Percentiles rank a stretch among this genome's conserved stretches.
Conservation (phyloP, 306 rosid genomes). For the Gastrolobium villosum region DNA sequence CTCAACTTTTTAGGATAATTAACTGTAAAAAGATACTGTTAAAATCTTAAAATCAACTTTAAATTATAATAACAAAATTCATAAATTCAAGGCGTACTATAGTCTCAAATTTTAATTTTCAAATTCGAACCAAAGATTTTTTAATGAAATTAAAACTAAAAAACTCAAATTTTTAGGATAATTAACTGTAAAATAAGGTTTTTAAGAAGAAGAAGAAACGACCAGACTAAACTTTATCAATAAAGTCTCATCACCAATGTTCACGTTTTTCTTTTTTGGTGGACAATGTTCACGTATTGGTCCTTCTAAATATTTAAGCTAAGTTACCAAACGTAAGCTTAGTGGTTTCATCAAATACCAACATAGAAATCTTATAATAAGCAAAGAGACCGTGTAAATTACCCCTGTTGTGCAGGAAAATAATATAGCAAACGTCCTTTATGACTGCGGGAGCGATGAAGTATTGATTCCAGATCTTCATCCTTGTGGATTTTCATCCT, state of each 20-base stretch:
- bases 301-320: background rate
- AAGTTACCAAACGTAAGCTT: constrained; percentile 17
- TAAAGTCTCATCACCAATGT: background rate
- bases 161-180: constrained; percentile 3
- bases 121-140: background rate
- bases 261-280: background rate
- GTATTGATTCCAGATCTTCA: constrained; percentile 79
- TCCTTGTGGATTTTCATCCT: constrained; percentile 66
- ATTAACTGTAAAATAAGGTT: background rate
- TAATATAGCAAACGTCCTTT: constrained; percentile 97
- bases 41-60: background rate
- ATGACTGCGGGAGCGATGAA: constrained; percentile 85
- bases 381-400: constrained; percentile 39
- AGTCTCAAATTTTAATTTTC: background rate
- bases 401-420: constrained; percentile 86
- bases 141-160: constrained; percentile 6
- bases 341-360: constrained; percentile 9
- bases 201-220: background rate
- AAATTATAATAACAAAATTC: constrained; percentile 16
- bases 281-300: background rate
- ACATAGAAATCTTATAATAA: constrained; percentile 21
- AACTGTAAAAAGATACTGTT: background rate
- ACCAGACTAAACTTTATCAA: background rate
- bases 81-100: background rate
- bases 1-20: background rate